A percentile compares a stretch with the other conserved stretches of the same genome.
phyloP scores from a whole-genome alignment of 2,329 filamentous ascomycete genomes.

The Arthroderma sp. region DNA sequence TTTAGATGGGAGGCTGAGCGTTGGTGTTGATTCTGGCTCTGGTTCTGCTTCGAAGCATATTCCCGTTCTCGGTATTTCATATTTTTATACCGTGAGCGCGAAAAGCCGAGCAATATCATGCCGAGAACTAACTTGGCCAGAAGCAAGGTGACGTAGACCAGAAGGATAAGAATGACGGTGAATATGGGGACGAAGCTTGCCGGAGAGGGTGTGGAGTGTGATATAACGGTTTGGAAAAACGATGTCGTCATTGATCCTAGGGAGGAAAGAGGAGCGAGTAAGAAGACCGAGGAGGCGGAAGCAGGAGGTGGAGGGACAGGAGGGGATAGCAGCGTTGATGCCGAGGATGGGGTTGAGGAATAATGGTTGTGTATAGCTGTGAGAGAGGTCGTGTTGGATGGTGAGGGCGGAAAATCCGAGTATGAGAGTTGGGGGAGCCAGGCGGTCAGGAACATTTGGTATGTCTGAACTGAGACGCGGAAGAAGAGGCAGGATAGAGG shows the following conservation, averaged over 20 bases:
- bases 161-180: constrained; percentile 74
- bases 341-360: constrained; percentile 25
- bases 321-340: constrained; percentile 14
- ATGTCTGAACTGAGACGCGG: constrained; percentile 84
- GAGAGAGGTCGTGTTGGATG: constrained; percentile 23
- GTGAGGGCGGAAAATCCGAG: constrained; percentile 36
- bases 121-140: constrained; percentile 76
- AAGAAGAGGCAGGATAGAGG: constrained; percentile 91
- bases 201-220: constrained; percentile 30
- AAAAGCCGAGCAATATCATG: constrained; percentile 70
- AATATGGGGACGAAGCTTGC: constrained; percentile 30
- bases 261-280: not conserved
- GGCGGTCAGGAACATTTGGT: constrained; percentile 92
- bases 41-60: constrained; percentile 10
- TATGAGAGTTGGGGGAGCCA: constrained; percentile 50
- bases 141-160: constrained; percentile 71
- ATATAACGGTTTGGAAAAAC: constrained; percentile 25
- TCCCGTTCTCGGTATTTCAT: constrained; percentile 59
- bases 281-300: constrained; percentile 1
- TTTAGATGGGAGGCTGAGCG: not conserved
- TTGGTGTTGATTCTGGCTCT: constrained; percentile 1
- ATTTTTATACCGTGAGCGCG: constrained; percentile 60
- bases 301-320: constrained; percentile 1
- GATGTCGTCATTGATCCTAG: constrained; percentile 18
- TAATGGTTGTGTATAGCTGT: constrained; percentile 33